Evolutionary conservation across 1,139 yeast genomes (phyloP), one percentile per base, ranked within the genome.

Genomic region (Meyerozyma elateridarum): DNA sequence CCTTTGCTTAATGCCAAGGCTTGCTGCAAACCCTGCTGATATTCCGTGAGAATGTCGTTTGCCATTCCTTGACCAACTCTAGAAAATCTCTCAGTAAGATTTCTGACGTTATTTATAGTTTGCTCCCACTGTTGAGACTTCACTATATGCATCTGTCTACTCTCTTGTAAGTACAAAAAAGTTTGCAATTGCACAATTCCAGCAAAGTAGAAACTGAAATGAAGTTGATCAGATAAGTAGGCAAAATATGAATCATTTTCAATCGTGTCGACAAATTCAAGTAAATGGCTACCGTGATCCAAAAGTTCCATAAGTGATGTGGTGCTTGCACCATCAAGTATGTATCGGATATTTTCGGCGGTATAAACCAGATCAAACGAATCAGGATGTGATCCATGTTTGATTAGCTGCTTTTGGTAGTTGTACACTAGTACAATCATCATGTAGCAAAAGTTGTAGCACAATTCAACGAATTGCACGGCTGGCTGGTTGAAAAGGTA

Each of bases 401-500:
- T 29, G 9, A 48, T 30, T 20, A 42, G 27, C 16, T 39, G 36
- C 37, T 47, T 56, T 32, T 56, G 53, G 35, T 52, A 63, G 30
- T 48, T 52, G 40, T 53, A 63, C 20, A 56, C 49, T 40, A 64
- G 63, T 21, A 60, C 54, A 1, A 80, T 70, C 38, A 78, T 56
- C 34, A 82, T 60, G 37, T 73, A 67, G 33, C 82, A 75, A 44
- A 79, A 82, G 52, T 82, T 77, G 50, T 77, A 81, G 32, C 82
- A 80, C 36, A 81, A 73, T 46, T 82, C 91, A 6, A 83, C 83
- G 56, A 84, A 83, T 49, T 85, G 93, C 27, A 81, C 65, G 2
- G 81, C 76, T 0, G 91, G 85, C 50, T 83, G 91, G 33, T 72
- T 73, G 49, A 83, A 77, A 14, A 83, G 54, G 45, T 78, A 77